Evolutionary conservation across 2,329 filamentous ascomycete genomes (phyloP).

Genomic region (Incumbomyces lentus): DNA sequence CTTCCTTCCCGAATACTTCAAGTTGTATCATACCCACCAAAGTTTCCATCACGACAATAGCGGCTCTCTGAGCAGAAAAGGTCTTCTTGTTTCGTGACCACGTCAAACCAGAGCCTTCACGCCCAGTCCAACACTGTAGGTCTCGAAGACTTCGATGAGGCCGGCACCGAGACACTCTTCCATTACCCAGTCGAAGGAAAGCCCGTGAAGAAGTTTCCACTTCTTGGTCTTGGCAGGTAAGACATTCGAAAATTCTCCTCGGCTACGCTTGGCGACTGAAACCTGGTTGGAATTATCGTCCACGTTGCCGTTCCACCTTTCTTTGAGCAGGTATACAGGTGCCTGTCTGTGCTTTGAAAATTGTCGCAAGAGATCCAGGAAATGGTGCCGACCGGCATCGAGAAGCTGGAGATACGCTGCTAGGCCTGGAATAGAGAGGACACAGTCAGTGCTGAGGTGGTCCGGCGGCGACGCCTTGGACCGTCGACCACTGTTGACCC

Average conservation of each 20-base stretch:
- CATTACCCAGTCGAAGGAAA: constrained; percentile 51
- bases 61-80: too few species aligned
- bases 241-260: constrained; percentile 47
- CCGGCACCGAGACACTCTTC: constrained; percentile 53
- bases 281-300: constrained; percentile 32
- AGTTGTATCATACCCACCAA: too few species aligned
- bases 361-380: constrained; percentile 43
- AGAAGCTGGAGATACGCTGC: constrained; percentile 51
- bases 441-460: constrained; percentile 24
- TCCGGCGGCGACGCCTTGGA: constrained; percentile 6
- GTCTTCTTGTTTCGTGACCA: too few species aligned
- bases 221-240: constrained; percentile 52
- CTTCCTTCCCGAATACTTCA: too few species aligned
- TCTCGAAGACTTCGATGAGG: constrained; percentile 52
- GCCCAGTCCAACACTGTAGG: constrained; percentile 50
- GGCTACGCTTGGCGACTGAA: constrained; percentile 41
- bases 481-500: constrained; percentile 14
- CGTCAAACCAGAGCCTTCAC: constrained; percentile 28
- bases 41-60: too few species aligned
- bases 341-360: constrained; percentile 39
- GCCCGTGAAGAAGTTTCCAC: constrained; percentile 51
- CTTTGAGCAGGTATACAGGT: constrained; percentile 43
- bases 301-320: constrained; percentile 56
- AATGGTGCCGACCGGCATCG: constrained; percentile 43
- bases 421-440: constrained; percentile 49